Conservation (phyloP, 148 eudicot species). For the Vaccinium myrtillus region DNA sequence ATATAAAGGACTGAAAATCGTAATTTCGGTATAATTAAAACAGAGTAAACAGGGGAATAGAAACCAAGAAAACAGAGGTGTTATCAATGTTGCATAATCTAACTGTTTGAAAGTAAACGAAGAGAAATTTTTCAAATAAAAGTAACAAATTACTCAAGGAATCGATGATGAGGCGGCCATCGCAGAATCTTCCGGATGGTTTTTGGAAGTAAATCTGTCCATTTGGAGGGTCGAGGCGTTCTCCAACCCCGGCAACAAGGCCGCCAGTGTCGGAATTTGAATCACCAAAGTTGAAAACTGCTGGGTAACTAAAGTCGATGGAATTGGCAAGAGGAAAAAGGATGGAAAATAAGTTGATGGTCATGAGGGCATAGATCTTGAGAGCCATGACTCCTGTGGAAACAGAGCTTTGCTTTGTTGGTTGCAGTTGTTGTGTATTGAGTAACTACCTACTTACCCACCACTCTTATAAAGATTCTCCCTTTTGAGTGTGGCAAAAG, state of each 20-base stretch:
- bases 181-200: constrained; percentile 87
- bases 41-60: neutral
- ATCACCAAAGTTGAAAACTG: constrained; percentile 91
- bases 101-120: neutral
- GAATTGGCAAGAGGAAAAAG: constrained; percentile 30
- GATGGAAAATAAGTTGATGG: constrained; percentile 32
- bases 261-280: constrained; percentile 93
- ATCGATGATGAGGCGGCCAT: constrained; percentile 86
- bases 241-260: constrained; percentile 65
- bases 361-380: constrained; percentile 20
- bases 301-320: constrained; percentile 74
- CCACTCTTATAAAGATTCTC: constrained; percentile 17
- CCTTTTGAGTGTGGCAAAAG: constrained; percentile 33
- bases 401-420: neutral
- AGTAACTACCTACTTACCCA: constrained; percentile 23
- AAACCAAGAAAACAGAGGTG: neutral
- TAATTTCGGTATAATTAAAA: neutral
- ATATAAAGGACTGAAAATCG: neutral
- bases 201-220: constrained; percentile 80
- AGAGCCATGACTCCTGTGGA: constrained; percentile 40
- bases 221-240: constrained; percentile 53
- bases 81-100: neutral
- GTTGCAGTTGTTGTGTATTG: constrained; percentile 17
- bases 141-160: constrained; percentile 50
- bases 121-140: neutral